phyloP scores from a whole-genome alignment of 176 grass and related monocot genomes.

The Phyllostachys edulis region DNA sequence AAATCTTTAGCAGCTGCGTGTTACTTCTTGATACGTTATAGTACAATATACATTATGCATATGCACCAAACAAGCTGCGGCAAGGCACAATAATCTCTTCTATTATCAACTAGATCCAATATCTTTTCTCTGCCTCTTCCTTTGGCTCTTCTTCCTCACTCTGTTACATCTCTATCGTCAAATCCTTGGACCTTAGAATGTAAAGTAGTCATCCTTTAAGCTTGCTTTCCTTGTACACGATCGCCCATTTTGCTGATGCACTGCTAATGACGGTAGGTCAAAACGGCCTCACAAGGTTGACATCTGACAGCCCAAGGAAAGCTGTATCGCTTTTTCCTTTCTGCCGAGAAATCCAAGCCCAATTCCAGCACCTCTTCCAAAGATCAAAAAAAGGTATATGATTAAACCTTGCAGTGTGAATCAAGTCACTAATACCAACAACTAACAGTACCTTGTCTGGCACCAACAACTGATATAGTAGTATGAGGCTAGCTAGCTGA shows the following conservation, averaged over 20 bases:
- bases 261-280: not conserved
- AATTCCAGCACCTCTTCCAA: not conserved
- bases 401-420: not conserved
- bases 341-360: not conserved
- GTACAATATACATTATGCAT: not conserved
- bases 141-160: no score
- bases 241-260: not conserved
- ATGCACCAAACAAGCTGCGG: not conserved
- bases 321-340: conserved; percentile 2
- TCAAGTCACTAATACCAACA: not conserved
- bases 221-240: conserved; percentile 5
- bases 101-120: no score
- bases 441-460: not conserved
- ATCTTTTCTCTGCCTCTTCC: no score
- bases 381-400: not conserved
- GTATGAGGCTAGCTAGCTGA: not conserved
- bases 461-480: not conserved
- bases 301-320: conserved; percentile 8
- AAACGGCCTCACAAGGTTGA: not conserved
- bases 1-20: conserved; percentile 2
- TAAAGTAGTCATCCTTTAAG: not conserved
- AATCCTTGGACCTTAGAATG: not conserved
- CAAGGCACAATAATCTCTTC: not conserved
- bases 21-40: conserved; percentile 3
- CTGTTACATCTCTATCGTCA: not conserved